Base-by-base conservation (phyloP, 2,329 filamentous ascomycete species). In the Penicillium sp. region DNA sequence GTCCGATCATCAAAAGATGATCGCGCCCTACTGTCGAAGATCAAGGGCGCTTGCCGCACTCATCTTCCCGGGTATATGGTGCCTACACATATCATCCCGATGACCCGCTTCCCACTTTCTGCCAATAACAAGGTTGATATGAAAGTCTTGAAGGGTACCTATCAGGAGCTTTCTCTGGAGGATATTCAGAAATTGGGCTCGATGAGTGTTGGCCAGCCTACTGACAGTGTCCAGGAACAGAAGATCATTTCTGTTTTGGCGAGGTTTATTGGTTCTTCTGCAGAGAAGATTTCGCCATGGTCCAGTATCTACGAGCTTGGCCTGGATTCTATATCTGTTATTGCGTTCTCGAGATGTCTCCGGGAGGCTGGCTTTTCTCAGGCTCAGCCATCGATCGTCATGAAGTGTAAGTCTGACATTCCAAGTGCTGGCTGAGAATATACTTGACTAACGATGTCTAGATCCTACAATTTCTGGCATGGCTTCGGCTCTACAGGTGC, bases 121-220 rank as follows among this genome's bases (percentile, higher is more conserved):
- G 78, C 89, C 7, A 97, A 96, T 70, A 96, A 96, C 72, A 97
- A 97, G 68, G 87, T 88, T 0, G 91, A 97, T 64, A 79, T 81
- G 7, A 93, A 88, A 65, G 78, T 80, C 35, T 74, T 97, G 3
- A 86, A 82, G 54, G 72, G 74, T 0, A 72, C 95, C 1, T 96
- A 93, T 65, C 73, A 81, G 10, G 74, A 76, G 0, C 68, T 93
- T 3, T 79, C 82, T 0, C 73, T 82, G 0, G 82, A 85, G 34
- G 77, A 86, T 9, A 74, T 95, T 21, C 84, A 90, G 58, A 73
- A 73, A 1, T 72, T 89, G 4, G 79, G 79, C 2, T 65, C 72
- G 31, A 58, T 72, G 52, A 60, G 65, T 21, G 57, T 62, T 32
- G 57, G 60, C 39, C 59, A 60, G 12, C 44, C 65, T 54, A 72